Evolutionary conservation across 352 stramenopile genomes (phyloP), one percentile per base, ranked within the genome.

Genomic region (Globisporangium perplexum): DNA sequence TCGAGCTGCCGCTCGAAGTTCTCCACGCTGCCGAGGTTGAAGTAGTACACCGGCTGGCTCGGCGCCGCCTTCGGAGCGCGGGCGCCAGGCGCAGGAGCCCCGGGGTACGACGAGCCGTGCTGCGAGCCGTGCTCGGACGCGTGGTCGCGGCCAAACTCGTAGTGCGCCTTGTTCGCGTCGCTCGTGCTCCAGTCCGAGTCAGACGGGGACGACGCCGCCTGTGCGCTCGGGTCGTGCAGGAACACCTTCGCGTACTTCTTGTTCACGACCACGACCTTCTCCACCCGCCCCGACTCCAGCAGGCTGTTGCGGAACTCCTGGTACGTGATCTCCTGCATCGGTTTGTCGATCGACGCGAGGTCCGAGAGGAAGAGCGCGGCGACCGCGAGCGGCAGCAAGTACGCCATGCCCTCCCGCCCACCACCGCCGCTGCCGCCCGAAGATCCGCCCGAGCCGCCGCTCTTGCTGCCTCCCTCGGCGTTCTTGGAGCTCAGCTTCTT

Each of bases 21-120:
- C 56, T 99, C 96, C 11, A 99, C 94, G 58, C 82, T 98, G 20
- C 96, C 96, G 64, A 99, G 99, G 65, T 96, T 97, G 70, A 99
- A 99, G 77, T 90, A 96, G 60, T 95, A 91, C 52, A 63, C 66
- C 41, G 78, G 71, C 36, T 72, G 77, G 24, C 61, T 60, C 47
- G 51, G 48, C 14, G 60, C 26, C 3, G 53, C 36, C 49, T 68
- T 74, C 18, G 49, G 28, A 26, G 42, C 30, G 24, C 63, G 62
- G 4, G 47, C 41, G 49, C 23, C 14, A 4, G 14, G n/a, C 8
- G 17, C 46, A 1, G 54, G 53, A 15, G 54, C 18, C 43, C 48
- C 49, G 28, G 31, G 44, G 45, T 24, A 49, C 43, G 41, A 53
- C 33, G 46, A 57, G 12, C 26, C 51, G 36, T 38, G 63, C 23